phyloP scores from a whole-genome alignment of 805 yeast genomes.

The Zygosaccharomyces pseudorouxii region DNA sequence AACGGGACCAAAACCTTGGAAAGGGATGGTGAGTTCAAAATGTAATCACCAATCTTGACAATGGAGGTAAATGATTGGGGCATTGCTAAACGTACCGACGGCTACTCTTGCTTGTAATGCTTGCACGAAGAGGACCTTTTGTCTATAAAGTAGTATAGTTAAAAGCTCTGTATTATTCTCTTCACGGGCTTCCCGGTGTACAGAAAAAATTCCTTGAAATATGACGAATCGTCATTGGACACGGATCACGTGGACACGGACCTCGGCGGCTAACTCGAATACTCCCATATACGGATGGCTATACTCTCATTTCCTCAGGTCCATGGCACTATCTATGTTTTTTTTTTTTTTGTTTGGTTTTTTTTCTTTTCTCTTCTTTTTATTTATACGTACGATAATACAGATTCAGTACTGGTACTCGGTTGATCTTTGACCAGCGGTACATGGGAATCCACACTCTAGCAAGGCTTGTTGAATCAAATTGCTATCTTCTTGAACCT shows the following conservation, averaged over 20 bases:
- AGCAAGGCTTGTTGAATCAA: slow-evolving; percentile 47
- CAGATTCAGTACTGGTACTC: slow-evolving; percentile 55
- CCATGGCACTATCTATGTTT: no score
- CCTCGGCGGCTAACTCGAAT: not conserved
- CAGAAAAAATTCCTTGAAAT: not conserved
- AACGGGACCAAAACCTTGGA: slow-evolving; percentile 74
- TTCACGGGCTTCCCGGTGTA: not conserved
- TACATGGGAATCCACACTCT: slow-evolving; percentile 63
- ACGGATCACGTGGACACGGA: slow-evolving; percentile 1
- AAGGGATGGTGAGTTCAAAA: slow-evolving; percentile 74
- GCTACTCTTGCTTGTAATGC: no score
- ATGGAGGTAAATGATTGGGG: slow-evolving; percentile 57
- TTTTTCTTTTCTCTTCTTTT: no score
- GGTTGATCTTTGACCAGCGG: slow-evolving; percentile 51
- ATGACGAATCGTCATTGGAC: slow-evolving; percentile 5
- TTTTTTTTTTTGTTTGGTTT: no score
- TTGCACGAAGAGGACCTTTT: not conserved
- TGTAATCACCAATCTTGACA: slow-evolving; percentile 70
- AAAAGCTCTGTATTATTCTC: not conserved
- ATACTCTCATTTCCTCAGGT: no score
- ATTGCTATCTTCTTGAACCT: slow-evolving; percentile 44
- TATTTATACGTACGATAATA: no score
- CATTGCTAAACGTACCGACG: slow-evolving; percentile 18
- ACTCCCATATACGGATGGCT: no score
- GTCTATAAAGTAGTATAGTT: not conserved